A percentile compares a stretch with the other conserved stretches of the same genome.
Evolutionary conservation across 495 filamentous ascomycete species (phyloP).

Genomic region (Annulohypoxylon nitens): DNA sequence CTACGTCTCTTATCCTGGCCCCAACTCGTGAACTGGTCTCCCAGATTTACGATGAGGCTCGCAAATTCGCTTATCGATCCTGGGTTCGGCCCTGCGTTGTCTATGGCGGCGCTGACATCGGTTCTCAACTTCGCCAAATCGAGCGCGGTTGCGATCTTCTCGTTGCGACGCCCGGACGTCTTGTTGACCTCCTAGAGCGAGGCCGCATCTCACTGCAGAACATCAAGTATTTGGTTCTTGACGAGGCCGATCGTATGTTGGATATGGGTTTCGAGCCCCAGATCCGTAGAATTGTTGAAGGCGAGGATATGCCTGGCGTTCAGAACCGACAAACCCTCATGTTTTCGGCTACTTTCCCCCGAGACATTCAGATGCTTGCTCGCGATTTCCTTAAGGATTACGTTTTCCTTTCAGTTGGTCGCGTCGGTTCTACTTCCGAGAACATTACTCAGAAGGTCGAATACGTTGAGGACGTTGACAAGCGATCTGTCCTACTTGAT

Average conservation of each 20-base stretch:
- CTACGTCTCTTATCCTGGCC: constrained; percentile 93
- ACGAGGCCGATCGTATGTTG: constrained; percentile 99
- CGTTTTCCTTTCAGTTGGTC: constrained; percentile 97
- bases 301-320: constrained; percentile 94
- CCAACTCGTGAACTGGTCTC: constrained; percentile 98
- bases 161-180: constrained; percentile 95
- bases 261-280: constrained; percentile 99
- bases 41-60: constrained; percentile 97
- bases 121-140: constrained; percentile 94
- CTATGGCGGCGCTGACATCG: constrained; percentile 98
- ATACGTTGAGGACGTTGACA: constrained; percentile 97
- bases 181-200: constrained; percentile 98
- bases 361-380: constrained; percentile 98
- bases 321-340: constrained; percentile 95
- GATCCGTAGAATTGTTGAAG: constrained; percentile 97
- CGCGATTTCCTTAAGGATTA: constrained; percentile 98
- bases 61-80: constrained; percentile 98
- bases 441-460: constrained; percentile 99
- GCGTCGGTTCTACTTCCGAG: constrained; percentile 99
- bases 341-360: constrained; percentile 99
- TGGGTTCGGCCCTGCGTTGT: constrained; percentile 99
- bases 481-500: constrained; percentile 96
- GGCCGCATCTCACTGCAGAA: constrained; percentile 95
- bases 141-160: constrained; percentile 98
- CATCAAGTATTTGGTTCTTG: constrained; percentile 99